Percentiles rank a stretch among this genome's conserved stretches.
phyloP scores from a whole-genome alignment of 768 basidiomycete species.

The Russula compacta region DNA sequence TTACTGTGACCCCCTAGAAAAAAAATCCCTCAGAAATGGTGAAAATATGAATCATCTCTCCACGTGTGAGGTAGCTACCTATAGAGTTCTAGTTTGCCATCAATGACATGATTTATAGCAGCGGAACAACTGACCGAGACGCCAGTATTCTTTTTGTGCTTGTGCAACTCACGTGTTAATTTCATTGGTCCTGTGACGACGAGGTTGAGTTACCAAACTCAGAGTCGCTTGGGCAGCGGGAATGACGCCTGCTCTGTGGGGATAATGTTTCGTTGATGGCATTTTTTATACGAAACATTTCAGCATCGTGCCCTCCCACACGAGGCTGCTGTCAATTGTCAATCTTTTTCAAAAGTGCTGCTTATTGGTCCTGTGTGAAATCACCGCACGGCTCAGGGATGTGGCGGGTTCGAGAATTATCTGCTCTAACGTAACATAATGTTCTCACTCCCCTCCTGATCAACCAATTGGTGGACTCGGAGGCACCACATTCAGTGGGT shows the following conservation, averaged over 20 bases:
- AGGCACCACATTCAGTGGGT: no score
- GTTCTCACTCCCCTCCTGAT: background rate
- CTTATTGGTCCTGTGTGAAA: background rate
- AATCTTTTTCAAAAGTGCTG: background rate
- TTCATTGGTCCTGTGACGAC: no score
- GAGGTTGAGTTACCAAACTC: background rate
- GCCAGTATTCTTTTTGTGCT: no score
- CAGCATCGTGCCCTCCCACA: constrained; percentile 1
- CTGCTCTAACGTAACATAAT: background rate
- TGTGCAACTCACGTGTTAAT: no score
- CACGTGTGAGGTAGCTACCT: no score
- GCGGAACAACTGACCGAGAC: no score
- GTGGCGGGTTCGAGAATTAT: constrained; percentile 10
- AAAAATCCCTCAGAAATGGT: no score
- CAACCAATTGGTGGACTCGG: background rate
- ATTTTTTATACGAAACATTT: background rate
- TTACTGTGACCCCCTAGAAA: no score
- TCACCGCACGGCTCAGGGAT: background rate
- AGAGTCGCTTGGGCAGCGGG: background rate
- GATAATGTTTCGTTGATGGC: background rate
- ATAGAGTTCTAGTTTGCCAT: no score
- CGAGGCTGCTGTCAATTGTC: background rate
- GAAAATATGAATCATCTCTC: no score
- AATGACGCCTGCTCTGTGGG: background rate
- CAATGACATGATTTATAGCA: no score